These are phyloP conservation scores for Xylaria sp. DNA, from an alignment of 2,329 filamentous ascomycete genomes.

Conservation along the genomic window DNA sequence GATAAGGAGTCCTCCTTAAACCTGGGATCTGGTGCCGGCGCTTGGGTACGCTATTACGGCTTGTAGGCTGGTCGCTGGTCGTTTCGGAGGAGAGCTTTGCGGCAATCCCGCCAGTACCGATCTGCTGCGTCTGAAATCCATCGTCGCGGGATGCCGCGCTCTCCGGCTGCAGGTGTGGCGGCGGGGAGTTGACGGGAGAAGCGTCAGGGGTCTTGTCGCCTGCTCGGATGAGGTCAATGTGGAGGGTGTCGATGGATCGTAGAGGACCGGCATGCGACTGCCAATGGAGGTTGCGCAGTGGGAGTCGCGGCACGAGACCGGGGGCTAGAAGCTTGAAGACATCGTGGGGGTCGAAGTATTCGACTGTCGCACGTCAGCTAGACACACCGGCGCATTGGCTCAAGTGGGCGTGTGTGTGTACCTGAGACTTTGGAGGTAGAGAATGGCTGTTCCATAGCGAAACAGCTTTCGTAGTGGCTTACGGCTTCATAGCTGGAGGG, in stretches of 20 bases:
- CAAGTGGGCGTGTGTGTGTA: constrained; percentile 39
- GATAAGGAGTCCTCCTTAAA: constrained; percentile 86
- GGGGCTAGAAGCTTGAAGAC: constrained; percentile 82
- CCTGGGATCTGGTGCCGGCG: constrained; percentile 95
- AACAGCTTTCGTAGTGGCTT: constrained; percentile 34
- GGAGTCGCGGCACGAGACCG: constrained; percentile 76
- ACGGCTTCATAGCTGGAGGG: constrained; percentile 37
- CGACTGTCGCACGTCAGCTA: constrained; percentile 60
- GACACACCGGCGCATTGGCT: constrained; percentile 1
- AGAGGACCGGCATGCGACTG: constrained; percentile 90
- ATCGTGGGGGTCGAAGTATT: constrained; percentile 92
- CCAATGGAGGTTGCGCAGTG: constrained; percentile 92
- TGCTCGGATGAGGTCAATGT: constrained; percentile 80
- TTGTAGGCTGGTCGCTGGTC: constrained; percentile 40
- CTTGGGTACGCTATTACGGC: constrained; percentile 45
- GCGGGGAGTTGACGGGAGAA: constrained; percentile 41
- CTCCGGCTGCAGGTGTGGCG: constrained; percentile 36
- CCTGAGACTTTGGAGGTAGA: constrained; percentile 79
- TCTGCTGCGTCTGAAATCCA: constrained; percentile 60
- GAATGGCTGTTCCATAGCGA: constrained; percentile 66
- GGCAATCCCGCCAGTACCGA: constrained; percentile 29
- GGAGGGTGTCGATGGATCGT: constrained; percentile 89
- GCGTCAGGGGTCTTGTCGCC: constrained; percentile 46
- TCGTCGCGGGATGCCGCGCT: constrained; percentile 50
- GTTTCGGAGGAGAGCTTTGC: constrained; percentile 42